Evolutionary conservation across 192 early-diverging fungal species (phyloP).

Genomic region (Coemansia sp.): DNA sequence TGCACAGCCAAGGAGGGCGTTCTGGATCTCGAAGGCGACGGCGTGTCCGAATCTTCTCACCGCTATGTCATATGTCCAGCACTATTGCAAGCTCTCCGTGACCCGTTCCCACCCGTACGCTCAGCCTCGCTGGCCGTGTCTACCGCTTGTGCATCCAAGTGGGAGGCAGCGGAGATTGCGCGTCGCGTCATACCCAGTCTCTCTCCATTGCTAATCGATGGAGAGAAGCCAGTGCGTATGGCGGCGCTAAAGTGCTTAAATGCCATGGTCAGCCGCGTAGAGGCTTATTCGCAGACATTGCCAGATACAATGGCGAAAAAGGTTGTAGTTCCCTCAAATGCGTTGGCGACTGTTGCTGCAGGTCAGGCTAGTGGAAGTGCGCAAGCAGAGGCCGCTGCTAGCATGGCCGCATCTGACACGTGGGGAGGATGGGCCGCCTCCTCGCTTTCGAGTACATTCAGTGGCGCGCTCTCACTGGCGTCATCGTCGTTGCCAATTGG

Average conservation of each 20-base stretch:
- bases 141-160: conserved; percentile 73
- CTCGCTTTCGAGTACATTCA: conserved; percentile 63
- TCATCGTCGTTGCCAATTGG: conserved; percentile 28
- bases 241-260: conserved; percentile 83
- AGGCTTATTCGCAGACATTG: conserved; percentile 73
- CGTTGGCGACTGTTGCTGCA: conserved; percentile 9
- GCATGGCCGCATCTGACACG: conserved; percentile 58
- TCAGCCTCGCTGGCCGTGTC: conserved; percentile 78
- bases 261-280: conserved; percentile 66
- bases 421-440: conserved; percentile 93
- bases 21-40: conserved; percentile 27
- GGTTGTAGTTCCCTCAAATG: conserved; percentile 11
- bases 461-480: conserved; percentile 44
- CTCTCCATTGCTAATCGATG: conserved; percentile 43
- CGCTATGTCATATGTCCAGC: conserved; percentile 83
- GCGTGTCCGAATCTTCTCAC: conserved; percentile 72
- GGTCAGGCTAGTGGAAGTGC: conserved; percentile 13
- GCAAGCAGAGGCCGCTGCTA: conserved; percentile 38
- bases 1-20: conserved; percentile 60
- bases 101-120: conserved; percentile 87
- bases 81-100: conserved; percentile 78
- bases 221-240: conserved; percentile 67
- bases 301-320: conserved; percentile 61
- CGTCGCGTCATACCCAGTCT: conserved; percentile 75
- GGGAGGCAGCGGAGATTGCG: conserved; percentile 70